Percentiles rank a stretch among this genome's conserved stretches.
These are phyloP conservation scores for Debaryomyces tyrocola DNA, from an alignment of 805 yeast genomes.

Conservation along the genomic window DNA sequence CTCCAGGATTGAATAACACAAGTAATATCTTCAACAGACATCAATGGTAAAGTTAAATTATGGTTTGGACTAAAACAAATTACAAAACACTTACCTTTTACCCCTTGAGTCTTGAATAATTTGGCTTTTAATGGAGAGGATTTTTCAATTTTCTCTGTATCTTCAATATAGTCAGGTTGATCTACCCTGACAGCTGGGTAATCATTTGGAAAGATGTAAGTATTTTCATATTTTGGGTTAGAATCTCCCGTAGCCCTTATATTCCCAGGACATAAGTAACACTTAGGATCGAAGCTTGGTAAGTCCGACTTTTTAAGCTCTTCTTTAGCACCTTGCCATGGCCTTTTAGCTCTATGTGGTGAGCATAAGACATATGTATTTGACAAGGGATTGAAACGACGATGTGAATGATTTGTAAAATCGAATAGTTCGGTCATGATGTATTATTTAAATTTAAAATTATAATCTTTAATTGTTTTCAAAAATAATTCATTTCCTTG, in stretches of 20 bases:
- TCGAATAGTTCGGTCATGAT: constrained; percentile 37
- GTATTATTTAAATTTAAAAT: not conserved
- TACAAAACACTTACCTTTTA: constrained; percentile 67
- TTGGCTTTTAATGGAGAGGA: constrained; percentile 33
- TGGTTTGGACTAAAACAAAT: constrained; percentile 75
- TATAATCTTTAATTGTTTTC: not conserved
- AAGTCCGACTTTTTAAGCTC: constrained; percentile 37
- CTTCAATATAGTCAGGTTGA: constrained; percentile 45
- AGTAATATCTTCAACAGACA: constrained; percentile 45
- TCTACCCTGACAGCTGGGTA: constrained; percentile 66
- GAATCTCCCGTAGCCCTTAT: constrained; percentile 58
- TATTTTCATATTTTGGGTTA: constrained; percentile 57
- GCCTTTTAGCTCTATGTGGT: constrained; percentile 76
- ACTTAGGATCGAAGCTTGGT: constrained; percentile 61
- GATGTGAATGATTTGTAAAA: constrained; percentile 60
- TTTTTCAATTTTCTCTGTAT: constrained; percentile 11
- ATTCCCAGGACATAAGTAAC: constrained; percentile 75
- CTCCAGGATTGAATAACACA: constrained; percentile 64
- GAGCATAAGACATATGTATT: constrained; percentile 69
- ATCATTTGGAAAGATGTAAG: constrained; percentile 66
- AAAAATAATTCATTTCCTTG: not conserved
- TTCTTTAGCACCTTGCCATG: constrained; percentile 80
- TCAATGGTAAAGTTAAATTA: constrained; percentile 62
- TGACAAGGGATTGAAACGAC: constrained; percentile 70
- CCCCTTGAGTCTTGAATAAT: constrained; percentile 56